These are phyloP conservation scores for Myrica gale DNA, from an alignment of 306 rosid genomes.

Conservation along the genomic window DNA sequence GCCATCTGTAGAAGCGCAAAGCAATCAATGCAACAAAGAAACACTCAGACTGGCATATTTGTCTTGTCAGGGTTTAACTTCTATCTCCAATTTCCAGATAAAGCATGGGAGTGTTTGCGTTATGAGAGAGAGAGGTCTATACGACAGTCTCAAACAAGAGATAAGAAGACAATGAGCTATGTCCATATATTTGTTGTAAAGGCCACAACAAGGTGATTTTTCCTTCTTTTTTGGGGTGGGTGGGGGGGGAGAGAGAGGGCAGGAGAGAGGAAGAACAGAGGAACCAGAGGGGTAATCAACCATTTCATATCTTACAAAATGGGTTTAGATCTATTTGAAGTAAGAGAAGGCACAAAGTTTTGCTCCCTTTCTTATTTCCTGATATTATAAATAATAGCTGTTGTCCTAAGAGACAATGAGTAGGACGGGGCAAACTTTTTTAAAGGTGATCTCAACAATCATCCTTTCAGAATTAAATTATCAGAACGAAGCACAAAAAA, in stretches of 20 bases:
- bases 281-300: background rate
- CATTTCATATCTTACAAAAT: background rate
- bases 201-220: background rate
- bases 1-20: background rate
- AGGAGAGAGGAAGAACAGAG: no score
- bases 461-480: background rate
- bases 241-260: no score
- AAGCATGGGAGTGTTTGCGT: background rate
- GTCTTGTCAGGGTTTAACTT: background rate
- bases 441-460: background rate
- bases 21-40: background rate
- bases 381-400: no score
- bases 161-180: background rate
- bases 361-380: background rate
- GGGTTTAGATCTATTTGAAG: background rate
- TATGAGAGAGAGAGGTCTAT: background rate
- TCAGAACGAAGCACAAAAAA: background rate
- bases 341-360: background rate
- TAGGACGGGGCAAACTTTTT: background rate
- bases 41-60: background rate
- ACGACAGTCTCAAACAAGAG: background rate
- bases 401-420: background rate
- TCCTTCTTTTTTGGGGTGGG: background rate
- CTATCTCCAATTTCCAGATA: background rate
- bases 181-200: background rate